Base-by-base conservation (phyloP, 169 alveolate genomes). In the Plasmodium cynomolgi region DNA sequence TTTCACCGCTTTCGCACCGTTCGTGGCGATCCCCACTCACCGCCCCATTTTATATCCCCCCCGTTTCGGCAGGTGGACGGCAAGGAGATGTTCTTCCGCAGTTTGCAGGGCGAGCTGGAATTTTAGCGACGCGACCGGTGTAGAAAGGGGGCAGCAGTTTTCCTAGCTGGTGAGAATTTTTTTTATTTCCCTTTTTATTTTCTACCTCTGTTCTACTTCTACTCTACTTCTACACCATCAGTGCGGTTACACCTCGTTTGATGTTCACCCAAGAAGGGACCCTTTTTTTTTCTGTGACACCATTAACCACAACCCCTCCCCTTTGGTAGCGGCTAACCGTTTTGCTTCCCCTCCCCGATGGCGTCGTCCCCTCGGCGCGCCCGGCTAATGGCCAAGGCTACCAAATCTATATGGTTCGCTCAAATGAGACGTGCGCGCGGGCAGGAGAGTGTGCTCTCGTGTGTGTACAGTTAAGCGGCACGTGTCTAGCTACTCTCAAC, bases 101-200 rank as follows among this genome's bases (percentile, higher is more conserved):
- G 93, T 47, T 72, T 86, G 74, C 93, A 86, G 68, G 93, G 93
- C 50, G 93, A 86, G 6, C 75, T 86, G 54, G 93, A 86, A 77
- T 86, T 86, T 58, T 86, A 72, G 47, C 33, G 20, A 5, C 47
- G 81, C 56, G 7, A 7, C 1, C 20, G 33, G 75, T 13, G 75
- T 26, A 6, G 75, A 62, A 2, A 62, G 17, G 75, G 11, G 75
- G 34, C 1, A 47, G 58, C 3, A 47, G n/a, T 9, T 9, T 13
- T 47, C 58, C 58, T 9, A 47, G 3, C 58, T 47, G 58, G 58
- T 47, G n/a, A 47, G 58, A 47, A 13, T 0, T 0, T 58, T 15
- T 20, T 3, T 74, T 74, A 1, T 7, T 74, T 74, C 33, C 20
- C 20, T 31, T 74, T 15, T 26, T 73, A 2, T 20, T 29, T 26